Conservation (phyloP, 2,329 filamentous ascomycete species). For the Harringtonia lauricola region DNA sequence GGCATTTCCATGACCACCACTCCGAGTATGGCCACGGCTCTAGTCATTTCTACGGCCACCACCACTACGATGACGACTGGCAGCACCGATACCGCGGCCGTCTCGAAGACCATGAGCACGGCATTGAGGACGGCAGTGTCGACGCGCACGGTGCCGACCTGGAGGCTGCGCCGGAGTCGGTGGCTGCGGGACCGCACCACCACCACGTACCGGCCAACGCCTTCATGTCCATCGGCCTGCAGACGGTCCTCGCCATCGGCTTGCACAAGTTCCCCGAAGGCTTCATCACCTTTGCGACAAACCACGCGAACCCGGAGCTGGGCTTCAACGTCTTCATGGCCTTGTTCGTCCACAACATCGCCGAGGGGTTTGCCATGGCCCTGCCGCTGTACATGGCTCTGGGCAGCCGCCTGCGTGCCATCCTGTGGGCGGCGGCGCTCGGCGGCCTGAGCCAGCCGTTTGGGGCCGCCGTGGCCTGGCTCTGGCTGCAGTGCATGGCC, state of each 20-base stretch:
- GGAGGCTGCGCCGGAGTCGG: conserved; percentile 4
- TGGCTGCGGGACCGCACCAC: conserved; percentile 50
- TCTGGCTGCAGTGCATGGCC: conserved; percentile 71
- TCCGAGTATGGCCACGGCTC: conserved; percentile 4
- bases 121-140: conserved; percentile 9
- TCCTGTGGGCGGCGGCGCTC: conserved; percentile 71
- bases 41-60: background rate
- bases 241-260: conserved; percentile 90
- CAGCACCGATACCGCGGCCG: conserved; percentile 1
- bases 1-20: conserved; percentile 6
- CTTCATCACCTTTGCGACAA: conserved; percentile 89
- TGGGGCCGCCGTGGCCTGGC: conserved; percentile 70
- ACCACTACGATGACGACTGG: conserved; percentile 5
- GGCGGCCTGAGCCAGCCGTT: conserved; percentile 82
- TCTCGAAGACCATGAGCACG: background rate
- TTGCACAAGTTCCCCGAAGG: conserved; percentile 89
- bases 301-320: conserved; percentile 82
- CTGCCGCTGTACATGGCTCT: conserved; percentile 88
- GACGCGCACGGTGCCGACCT: conserved; percentile 9
- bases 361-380: conserved; percentile 90
- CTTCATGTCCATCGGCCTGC: conserved; percentile 88
- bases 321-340: conserved; percentile 91
- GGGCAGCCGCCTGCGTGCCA: conserved; percentile 66
- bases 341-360: conserved; percentile 95
- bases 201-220: conserved; percentile 93